Evolutionary conservation across 2,329 filamentous ascomycete species (phyloP).

Genomic region (Colletotrichum plurivorum): DNA sequence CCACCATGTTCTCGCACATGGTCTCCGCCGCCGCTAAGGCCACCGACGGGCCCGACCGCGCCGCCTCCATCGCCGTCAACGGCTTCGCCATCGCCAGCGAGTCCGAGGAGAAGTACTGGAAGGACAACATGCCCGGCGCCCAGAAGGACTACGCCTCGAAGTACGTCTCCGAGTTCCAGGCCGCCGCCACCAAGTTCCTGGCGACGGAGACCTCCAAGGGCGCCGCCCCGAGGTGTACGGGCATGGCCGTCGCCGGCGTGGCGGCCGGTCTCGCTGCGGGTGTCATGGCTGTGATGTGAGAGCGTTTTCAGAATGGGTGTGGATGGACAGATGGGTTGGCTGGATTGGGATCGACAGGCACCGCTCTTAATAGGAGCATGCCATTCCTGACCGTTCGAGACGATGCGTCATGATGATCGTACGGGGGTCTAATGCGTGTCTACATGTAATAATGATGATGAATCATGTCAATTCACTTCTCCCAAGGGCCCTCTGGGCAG

Average conservation of each 20-base stretch:
- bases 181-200: neutral
- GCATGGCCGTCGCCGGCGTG: conserved; percentile 30
- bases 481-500: no score
- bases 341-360: neutral
- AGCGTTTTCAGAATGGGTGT: neutral
- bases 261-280: conserved; percentile 26
- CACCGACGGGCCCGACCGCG: conserved; percentile 34
- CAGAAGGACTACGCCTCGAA: conserved; percentile 17
- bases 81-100: neutral
- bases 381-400: no score
- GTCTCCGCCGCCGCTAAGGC: conserved; percentile 40
- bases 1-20: conserved; percentile 38
- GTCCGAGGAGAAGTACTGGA: conserved; percentile 12
- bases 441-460: no score
- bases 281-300: conserved; percentile 22
- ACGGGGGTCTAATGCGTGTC: no score
- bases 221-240: conserved; percentile 25
- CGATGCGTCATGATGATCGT: no score
- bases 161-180: conserved; percentile 19
- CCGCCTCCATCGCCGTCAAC: conserved; percentile 31
- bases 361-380: no score
- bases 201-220: conserved; percentile 13
- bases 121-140: conserved; percentile 27
- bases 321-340: neutral
- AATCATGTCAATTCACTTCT: no score